phyloP scores from a whole-genome alignment of 345 rosid genomes.

The Acer campestre region DNA sequence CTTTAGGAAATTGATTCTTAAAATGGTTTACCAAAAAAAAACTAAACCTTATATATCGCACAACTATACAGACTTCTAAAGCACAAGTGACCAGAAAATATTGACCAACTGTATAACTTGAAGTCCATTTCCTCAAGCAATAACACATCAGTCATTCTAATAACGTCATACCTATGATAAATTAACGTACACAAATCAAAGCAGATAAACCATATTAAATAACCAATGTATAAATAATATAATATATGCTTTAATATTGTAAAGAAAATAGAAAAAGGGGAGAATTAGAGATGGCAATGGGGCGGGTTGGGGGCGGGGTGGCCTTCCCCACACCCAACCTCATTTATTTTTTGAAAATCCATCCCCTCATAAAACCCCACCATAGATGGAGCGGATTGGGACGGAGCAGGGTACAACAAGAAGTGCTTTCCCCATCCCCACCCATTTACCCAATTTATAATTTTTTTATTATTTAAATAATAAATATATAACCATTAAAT shows the following conservation, averaged over 20 bases:
- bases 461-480: too few relatives aligned
- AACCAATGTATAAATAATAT: neutral
- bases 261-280: neutral
- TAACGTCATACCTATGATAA: neutral
- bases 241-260: constrained; percentile 9
- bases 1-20: too few relatives aligned
- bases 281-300: too few relatives aligned
- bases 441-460: too few relatives aligned
- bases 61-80: neutral
- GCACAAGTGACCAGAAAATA: neutral
- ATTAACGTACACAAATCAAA: neutral
- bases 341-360: too few relatives aligned
- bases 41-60: neutral
- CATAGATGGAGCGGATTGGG: too few relatives aligned
- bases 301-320: too few relatives aligned
- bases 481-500: too few relatives aligned
- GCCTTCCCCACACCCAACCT: too few relatives aligned
- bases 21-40: neutral
- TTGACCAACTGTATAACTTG: neutral
- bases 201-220: neutral
- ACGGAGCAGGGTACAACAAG: too few relatives aligned
- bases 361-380: too few relatives aligned
- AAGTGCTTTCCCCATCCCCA: too few relatives aligned
- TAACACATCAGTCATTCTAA: neutral
- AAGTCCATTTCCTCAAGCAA: neutral